A percentile compares a stretch with the other conserved stretches of the same genome.
Conservation (phyloP, 768 basidiomycete genomes). For the Peribolospora kevripleyi region DNA sequence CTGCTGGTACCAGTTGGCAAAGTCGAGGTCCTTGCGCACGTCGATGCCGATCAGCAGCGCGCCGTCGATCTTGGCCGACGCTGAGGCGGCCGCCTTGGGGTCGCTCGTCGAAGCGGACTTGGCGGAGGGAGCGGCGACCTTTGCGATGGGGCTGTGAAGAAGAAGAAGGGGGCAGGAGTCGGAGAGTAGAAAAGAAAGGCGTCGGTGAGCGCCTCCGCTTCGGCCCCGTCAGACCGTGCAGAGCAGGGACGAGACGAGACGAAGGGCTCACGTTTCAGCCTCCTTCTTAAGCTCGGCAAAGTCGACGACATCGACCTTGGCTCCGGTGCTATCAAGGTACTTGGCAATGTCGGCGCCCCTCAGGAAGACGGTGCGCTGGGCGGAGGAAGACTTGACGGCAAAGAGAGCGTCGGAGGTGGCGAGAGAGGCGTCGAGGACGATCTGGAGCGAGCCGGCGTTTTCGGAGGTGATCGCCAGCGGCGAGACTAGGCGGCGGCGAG, state of each 20-base stretch:
- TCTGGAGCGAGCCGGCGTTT: conserved; percentile 28
- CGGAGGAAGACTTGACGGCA: conserved; percentile 45
- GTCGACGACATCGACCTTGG: conserved; percentile 48
- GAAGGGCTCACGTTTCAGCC: conserved; percentile 1
- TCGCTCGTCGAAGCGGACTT: conserved; percentile 3
- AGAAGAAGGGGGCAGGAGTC: conserved; percentile 10
- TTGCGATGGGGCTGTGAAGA: conserved; percentile 23
- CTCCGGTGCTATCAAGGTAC: conserved; percentile 39
- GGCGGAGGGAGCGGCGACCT: conserved; percentile 20
- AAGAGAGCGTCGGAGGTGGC: conserved; percentile 39
- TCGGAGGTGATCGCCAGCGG: conserved; percentile 53
- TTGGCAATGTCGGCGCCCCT: conserved; percentile 46
- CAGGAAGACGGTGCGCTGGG: conserved; percentile 49
- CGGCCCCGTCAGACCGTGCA: conserved; percentile 12
- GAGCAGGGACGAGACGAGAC: conserved; percentile 12
- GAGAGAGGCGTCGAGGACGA: conserved; percentile 56
- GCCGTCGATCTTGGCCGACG: conserved; percentile 48
- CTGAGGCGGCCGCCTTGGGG: conserved; percentile 7
- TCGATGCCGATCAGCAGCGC: conserved; percentile 80
- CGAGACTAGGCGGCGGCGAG: conserved; percentile 33
- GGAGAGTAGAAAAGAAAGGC: conserved; percentile 14
- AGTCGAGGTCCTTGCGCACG: conserved; percentile 87
- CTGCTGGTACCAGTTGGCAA: conserved; percentile 35
- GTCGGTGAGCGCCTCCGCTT: background rate
- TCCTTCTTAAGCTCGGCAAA: conserved; percentile 39